Evolutionary conservation across 2,329 filamentous ascomycete genomes (phyloP), one percentile per base, ranked within the genome.

Genomic region (Mollisiaceae sp.): DNA sequence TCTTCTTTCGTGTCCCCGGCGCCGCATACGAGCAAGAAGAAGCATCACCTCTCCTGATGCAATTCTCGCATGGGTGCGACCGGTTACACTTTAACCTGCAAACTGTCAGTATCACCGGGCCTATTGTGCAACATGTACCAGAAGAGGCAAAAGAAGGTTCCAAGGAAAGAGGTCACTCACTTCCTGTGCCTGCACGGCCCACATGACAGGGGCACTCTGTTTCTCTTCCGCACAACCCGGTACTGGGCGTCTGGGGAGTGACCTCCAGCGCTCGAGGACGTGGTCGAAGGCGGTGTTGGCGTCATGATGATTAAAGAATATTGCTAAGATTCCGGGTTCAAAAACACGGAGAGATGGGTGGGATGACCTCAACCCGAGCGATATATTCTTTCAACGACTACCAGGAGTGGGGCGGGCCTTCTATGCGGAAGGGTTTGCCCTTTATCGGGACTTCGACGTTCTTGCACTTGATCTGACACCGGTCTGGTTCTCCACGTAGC

Each of bases 101-200:
- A 67, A 77, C 73, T 76, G 76, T 79, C 78, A 83, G 75, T 65
- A 67, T 70, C 24, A 50, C 47, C 58, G 60, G 35, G 14, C 27
- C 22, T 59, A 50, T 63, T 18, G 45, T 18, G 36, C 41, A 50
- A 41, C 24, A 73, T 66, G 67, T 71, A 58, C 43, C 55, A 55
- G 55, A 54, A 57, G 60, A 52, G 63, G 61, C 68, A 59, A 18
- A 57, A 20, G 58, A 50, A 14, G 41, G 38, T 39, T 45, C 58
- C 61, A 54, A 69, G 62, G 61, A 64, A 64, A 54, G 52, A 63
- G 47, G 41, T 77, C 85, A 77, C 85, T 81, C 82, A 95, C 92
- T 98, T 98, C 81, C 94, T 89, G 74, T 94, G 91, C 76, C 94
- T 86, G 79, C 94, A 98, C 38, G 94, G 92, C 71, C 90, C 92